phyloP scores from a whole-genome alignment of 202 grass and related monocot species.

The Digitaria exilis region DNA sequence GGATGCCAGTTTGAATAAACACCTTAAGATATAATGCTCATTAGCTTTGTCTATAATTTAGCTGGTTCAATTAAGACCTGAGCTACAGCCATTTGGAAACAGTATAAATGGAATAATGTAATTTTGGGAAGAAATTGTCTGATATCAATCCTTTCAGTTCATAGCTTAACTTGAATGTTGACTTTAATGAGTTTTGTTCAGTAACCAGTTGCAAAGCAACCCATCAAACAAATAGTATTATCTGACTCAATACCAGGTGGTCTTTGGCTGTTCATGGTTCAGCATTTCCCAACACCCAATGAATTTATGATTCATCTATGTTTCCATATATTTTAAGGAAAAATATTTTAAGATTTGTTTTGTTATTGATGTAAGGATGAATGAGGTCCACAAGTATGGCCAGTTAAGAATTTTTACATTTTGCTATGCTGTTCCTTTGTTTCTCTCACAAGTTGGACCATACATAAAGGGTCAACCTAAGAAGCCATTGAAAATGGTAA shows the following conservation, averaged over 20 bases:
- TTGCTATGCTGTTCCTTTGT: background rate
- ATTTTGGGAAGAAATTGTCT: conserved; percentile 1
- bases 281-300: background rate
- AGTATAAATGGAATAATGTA: background rate
- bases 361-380: background rate
- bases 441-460: background rate
- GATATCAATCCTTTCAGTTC: background rate
- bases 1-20: background rate
- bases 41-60: conserved; percentile 4
- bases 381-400: background rate
- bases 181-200: background rate
- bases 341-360: background rate
- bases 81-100: background rate
- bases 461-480: background rate
- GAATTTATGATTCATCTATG: background rate
- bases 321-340: background rate
- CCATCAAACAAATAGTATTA: background rate
- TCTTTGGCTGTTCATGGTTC: background rate
- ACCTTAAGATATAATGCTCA: background rate
- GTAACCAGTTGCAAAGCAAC: background rate
- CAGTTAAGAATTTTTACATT: no score
- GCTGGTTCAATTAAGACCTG: background rate
- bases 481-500: background rate
- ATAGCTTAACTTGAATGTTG: background rate
- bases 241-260: background rate